Conservation (phyloP, 75 land plant species). For the Chamaecyparis obtusa region DNA sequence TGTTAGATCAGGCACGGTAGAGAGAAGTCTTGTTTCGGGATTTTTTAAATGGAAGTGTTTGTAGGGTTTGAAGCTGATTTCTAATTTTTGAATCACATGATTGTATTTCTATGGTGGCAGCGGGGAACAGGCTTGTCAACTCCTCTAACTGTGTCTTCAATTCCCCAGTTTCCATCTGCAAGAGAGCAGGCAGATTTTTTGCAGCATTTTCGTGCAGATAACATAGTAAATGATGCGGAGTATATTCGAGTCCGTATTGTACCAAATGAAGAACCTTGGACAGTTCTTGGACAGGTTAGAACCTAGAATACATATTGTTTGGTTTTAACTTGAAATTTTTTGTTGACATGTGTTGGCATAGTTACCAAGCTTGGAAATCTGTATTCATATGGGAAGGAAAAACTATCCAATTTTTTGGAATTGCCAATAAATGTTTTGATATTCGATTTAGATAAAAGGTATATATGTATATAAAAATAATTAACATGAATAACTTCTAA, state of each 20-base stretch:
- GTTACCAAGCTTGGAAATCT: no score
- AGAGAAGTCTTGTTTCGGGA: not conserved
- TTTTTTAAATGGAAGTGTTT: slow-evolving; percentile 7
- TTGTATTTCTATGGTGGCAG: slow-evolving; percentile 40
- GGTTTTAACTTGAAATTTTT: not conserved
- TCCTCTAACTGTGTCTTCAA: slow-evolving; percentile 76
- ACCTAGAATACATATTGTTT: not conserved
- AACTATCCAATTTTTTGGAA: no score
- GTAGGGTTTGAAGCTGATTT: not conserved
- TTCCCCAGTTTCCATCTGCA: slow-evolving; percentile 63
- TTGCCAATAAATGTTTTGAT: no score
- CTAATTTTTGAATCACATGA: slow-evolving; percentile 7
- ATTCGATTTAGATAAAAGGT: no score
- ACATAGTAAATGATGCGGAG: slow-evolving; percentile 91
- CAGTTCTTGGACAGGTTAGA: slow-evolving; percentile 89
- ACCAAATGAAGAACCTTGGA: slow-evolving; percentile 80
- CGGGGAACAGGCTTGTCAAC: slow-evolving; percentile 98
- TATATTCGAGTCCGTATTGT: slow-evolving; percentile 66
- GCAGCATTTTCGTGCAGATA: slow-evolving; percentile 94
- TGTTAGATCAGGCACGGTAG: slow-evolving; percentile 80
- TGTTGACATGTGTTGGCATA: not conserved
- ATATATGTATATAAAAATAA: no score
- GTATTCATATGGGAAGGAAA: no score
- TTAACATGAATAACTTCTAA: no score
- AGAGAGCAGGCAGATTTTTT: slow-evolving; percentile 65